Conservation (phyloP, 495 filamentous ascomycete species). For the Hypoxylon lenormandii region DNA sequence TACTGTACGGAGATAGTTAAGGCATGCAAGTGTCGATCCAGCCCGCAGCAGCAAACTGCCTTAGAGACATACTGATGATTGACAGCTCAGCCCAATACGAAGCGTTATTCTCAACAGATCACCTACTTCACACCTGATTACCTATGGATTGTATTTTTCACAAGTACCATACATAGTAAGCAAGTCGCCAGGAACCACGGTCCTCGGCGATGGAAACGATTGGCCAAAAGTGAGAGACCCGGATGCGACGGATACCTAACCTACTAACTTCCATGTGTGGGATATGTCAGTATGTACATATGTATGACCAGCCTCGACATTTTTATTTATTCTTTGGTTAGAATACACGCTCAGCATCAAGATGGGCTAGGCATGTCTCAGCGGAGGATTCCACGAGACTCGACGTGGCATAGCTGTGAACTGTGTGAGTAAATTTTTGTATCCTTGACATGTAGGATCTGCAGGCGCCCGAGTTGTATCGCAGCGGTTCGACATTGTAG, state of each 20-base stretch:
- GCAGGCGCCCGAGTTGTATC: slow-evolving; percentile 38
- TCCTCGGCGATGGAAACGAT: slow-evolving; percentile 16
- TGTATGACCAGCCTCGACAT: slow-evolving; percentile 37
- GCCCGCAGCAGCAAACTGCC: slow-evolving; percentile 10
- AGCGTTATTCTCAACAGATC: slow-evolving; percentile 17
- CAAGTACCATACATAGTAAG: slow-evolving; percentile 28
- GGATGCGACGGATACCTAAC: slow-evolving; percentile 46
- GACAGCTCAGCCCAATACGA: slow-evolving; percentile 26
- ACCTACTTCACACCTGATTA: slow-evolving; percentile 22
- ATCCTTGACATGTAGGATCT: slow-evolving; percentile 18
- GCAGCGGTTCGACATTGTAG: slow-evolving; percentile 32
- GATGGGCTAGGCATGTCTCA: slow-evolving; percentile 30
- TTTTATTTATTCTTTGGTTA: slow-evolving; percentile 17
- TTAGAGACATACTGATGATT: slow-evolving; percentile 9
- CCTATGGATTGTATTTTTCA: not conserved
- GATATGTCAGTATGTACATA: slow-evolving; percentile 36
- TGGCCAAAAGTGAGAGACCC: slow-evolving; percentile 22
- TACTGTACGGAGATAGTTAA: slow-evolving; percentile 15
- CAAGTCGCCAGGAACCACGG: slow-evolving; percentile 28
- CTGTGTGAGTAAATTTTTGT: slow-evolving; percentile 7
- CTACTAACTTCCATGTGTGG: slow-evolving; percentile 43
- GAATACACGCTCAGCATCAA: slow-evolving; percentile 10
- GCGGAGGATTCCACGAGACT: slow-evolving; percentile 15
- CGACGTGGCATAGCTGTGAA: slow-evolving; percentile 38
- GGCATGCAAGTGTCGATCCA: slow-evolving; percentile 40